Percentiles rank a stretch among this genome's conserved stretches.
Evolutionary conservation across 164 flowering plant species (phyloP).

Genomic region (Liriodendron chinense): DNA sequence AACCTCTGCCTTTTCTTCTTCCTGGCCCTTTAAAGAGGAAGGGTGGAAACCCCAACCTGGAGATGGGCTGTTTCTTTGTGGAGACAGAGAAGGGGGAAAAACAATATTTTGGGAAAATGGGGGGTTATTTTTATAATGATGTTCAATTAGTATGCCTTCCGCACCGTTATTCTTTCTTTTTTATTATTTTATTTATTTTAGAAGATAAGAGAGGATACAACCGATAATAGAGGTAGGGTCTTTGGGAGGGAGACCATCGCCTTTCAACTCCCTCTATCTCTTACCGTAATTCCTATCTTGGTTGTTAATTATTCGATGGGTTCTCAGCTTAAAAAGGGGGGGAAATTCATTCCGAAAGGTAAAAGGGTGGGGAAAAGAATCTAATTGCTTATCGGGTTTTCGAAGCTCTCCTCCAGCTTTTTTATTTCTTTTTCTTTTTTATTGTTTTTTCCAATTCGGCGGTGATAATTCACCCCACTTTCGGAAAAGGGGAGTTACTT

Average conservation of each 20-base stretch:
- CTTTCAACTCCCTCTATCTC: not conserved
- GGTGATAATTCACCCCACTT: too few relatives aligned
- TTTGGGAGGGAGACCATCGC: not conserved
- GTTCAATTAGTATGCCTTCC: not conserved
- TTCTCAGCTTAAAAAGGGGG: not conserved
- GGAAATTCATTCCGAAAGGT: not conserved
- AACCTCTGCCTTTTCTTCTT: constrained; percentile 2
- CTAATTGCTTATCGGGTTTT: not conserved
- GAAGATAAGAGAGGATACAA: not conserved
- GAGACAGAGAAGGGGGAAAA: not conserved
- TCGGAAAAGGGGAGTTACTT: too few relatives aligned
- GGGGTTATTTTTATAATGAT: not conserved
- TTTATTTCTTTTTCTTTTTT: not conserved
- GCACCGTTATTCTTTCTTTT: not conserved
- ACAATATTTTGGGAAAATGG: not conserved
- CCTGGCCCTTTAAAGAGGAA: not conserved
- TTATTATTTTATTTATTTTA: not conserved
- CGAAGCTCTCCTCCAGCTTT: not conserved
- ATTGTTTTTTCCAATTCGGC: too few relatives aligned
- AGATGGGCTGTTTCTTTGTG: not conserved
- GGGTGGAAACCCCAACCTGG: constrained; percentile 1
- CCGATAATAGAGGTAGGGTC: not conserved
- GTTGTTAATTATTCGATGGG: not conserved
- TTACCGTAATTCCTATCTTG: not conserved
- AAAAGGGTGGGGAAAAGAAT: not conserved